Percentiles rank a stretch among this genome's conserved stretches.
These are phyloP conservation scores for Chrysanthemum makinoi DNA, from an alignment of 129 eudicot species.

Conservation along the genomic window DNA sequence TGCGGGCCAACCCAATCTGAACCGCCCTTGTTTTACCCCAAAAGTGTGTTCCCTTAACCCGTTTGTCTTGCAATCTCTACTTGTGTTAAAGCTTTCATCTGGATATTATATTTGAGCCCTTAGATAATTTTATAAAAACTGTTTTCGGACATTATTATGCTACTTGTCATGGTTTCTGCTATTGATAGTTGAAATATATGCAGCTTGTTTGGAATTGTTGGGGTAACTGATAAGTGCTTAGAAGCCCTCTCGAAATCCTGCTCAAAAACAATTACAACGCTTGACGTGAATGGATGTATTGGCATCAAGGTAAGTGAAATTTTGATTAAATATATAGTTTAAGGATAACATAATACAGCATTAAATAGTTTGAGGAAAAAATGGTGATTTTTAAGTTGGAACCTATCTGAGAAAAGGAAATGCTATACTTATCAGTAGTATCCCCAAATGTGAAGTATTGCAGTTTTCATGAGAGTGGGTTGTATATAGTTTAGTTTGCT, in stretches of 20 bases:
- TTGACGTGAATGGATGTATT: conserved; percentile 91
- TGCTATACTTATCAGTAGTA: too few species aligned
- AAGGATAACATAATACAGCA: not conserved
- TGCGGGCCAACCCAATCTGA: too few species aligned
- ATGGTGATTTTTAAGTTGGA: too few species aligned
- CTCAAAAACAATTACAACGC: conserved; percentile 69
- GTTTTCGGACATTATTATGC: not conserved
- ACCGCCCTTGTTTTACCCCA: too few species aligned
- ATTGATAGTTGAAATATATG: conserved; percentile 25
- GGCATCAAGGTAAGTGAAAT: conserved; percentile 68
- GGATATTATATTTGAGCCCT: conserved; percentile 4
- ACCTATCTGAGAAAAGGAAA: too few species aligned
- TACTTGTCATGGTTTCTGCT: conserved; percentile 1
- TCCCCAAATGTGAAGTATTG: too few species aligned
- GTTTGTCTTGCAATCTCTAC: too few species aligned
- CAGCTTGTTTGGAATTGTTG: conserved; percentile 98
- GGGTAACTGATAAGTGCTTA: conserved; percentile 83
- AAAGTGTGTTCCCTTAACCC: too few species aligned
- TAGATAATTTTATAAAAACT: not conserved
- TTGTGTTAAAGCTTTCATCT: not conserved
- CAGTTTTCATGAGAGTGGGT: too few species aligned
- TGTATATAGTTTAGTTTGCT: too few species aligned
- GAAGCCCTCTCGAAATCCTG: conserved; percentile 63
- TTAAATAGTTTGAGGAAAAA: too few species aligned
- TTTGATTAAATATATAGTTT: not conserved